phyloP scores from a whole-genome alignment of 805 yeast genomes.

The Candida yuanshanica region DNA sequence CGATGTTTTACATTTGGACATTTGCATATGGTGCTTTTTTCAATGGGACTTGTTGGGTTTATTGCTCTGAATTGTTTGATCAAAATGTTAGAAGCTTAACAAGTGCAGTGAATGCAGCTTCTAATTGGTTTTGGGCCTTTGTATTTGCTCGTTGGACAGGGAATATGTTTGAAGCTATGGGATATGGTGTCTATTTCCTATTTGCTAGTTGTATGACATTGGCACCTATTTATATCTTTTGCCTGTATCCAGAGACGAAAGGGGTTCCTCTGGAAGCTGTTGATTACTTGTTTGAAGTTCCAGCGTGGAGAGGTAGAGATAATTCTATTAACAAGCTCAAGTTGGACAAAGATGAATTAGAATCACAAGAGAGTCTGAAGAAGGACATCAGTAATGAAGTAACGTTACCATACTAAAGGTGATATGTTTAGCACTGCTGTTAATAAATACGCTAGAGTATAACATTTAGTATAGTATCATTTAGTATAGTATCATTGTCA shows the following conservation, averaged over 20 bases:
- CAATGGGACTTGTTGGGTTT: constrained; percentile 19
- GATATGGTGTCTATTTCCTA: constrained; percentile 20
- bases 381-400: neutral
- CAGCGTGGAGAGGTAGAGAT: constrained; percentile 9
- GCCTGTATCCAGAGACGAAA: constrained; percentile 40
- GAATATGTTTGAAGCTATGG: constrained; percentile 13
- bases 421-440: too few relatives aligned
- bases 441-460: too few relatives aligned
- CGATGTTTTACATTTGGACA: constrained; percentile 17
- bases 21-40: constrained; percentile 13
- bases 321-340: neutral
- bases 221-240: constrained; percentile 23
- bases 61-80: constrained; percentile 15
- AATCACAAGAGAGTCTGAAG: neutral
- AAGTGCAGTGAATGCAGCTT: constrained; percentile 9
- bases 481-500: neutral
- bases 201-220: constrained; percentile 15
- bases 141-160: constrained; percentile 14
- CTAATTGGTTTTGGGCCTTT: constrained; percentile 18
- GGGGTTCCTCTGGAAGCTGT: constrained; percentile 41
- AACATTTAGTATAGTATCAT: neutral
- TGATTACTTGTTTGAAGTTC: constrained; percentile 24
- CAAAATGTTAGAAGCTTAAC: constrained; percentile 10
- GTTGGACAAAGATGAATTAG: neutral
- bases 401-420: neutral